A percentile compares a stretch with the other conserved stretches of the same genome.
phyloP scores from a whole-genome alignment of 768 basidiomycete species.

The Daedaleopsis sinensis region DNA sequence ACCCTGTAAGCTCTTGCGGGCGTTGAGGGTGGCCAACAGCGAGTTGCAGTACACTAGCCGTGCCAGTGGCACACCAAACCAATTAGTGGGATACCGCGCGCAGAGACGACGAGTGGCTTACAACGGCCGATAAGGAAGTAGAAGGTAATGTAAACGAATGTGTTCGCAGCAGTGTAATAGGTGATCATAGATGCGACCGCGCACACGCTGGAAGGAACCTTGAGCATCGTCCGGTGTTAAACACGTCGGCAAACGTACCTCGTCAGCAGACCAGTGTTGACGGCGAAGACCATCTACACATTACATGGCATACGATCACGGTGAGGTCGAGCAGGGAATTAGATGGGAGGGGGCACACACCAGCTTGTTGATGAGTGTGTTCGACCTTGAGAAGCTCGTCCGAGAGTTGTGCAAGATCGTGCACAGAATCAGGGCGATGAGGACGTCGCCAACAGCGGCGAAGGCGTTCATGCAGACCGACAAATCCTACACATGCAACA shows the following conservation, averaged over 20 bases:
- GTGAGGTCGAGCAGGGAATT: not conserved
- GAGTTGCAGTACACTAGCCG: slow-evolving; percentile 59
- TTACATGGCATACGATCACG: slow-evolving; percentile 13
- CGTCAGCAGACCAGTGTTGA: slow-evolving; percentile 46
- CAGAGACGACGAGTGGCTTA: slow-evolving; percentile 25
- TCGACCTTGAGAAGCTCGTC: slow-evolving; percentile 53
- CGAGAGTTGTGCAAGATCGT: slow-evolving; percentile 52
- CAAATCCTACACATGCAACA: slow-evolving; percentile 42
- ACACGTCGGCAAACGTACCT: slow-evolving; percentile 21
- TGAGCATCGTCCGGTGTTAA: not conserved
- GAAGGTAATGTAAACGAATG: slow-evolving; percentile 60
- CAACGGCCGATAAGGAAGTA: slow-evolving; percentile 58
- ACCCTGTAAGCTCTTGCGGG: slow-evolving; percentile 32
- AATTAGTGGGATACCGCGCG: not conserved
- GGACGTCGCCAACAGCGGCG: slow-evolving; percentile 50
- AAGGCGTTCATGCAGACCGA: slow-evolving; percentile 60
- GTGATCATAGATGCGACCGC: slow-evolving; percentile 45
- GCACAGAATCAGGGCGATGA: slow-evolving; percentile 53
- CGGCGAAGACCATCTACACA: slow-evolving; percentile 45
- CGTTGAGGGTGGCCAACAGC: slow-evolving; percentile 55
- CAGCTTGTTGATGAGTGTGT: slow-evolving; percentile 46
- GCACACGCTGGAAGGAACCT: slow-evolving; percentile 30
- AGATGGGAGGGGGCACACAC: slow-evolving; percentile 2
- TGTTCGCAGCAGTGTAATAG: slow-evolving; percentile 49
- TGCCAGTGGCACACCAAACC: not conserved